phyloP scores from a whole-genome alignment of 2,329 filamentous ascomycete genomes.

The Pestalotiopsis sp. region DNA sequence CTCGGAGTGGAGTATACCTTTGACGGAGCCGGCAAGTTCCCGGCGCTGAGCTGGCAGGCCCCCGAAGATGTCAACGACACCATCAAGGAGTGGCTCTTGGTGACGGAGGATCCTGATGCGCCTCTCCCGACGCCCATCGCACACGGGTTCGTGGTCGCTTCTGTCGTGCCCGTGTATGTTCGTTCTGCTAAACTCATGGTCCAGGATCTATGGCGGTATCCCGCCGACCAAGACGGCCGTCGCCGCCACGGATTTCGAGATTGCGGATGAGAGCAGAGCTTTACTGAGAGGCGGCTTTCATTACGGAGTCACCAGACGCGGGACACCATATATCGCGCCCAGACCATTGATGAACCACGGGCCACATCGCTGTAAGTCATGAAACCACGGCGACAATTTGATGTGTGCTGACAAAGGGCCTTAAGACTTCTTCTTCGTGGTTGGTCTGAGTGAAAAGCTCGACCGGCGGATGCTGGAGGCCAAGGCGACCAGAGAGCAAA shows the following conservation, averaged over 20 bases:
- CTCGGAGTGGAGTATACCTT: conserved; percentile 40
- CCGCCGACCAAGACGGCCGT: conserved; percentile 35
- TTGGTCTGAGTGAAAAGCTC: conserved; percentile 48
- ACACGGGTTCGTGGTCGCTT: conserved; percentile 41
- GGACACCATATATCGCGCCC: conserved; percentile 46
- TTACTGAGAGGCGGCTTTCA: conserved; percentile 47
- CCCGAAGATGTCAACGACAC: conserved; percentile 26
- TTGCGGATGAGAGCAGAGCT: conserved; percentile 28
- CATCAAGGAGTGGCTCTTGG: conserved; percentile 48
- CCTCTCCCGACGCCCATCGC: conserved; percentile 46
- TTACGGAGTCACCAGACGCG: conserved; percentile 44
- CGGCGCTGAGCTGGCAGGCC: conserved; percentile 42
- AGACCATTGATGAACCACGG: conserved; percentile 52
- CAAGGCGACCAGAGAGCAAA: conserved; percentile 43
- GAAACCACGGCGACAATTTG: neutral
- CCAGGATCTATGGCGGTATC: conserved; percentile 43
- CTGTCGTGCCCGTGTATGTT: neutral
- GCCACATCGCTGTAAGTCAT: conserved; percentile 47
- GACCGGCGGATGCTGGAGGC: conserved; percentile 38
- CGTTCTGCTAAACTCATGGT: neutral
- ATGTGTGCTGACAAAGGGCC: neutral
- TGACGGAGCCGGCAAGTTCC: conserved; percentile 42
- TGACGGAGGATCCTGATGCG: conserved; percentile 50
- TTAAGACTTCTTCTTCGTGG: conserved; percentile 50
- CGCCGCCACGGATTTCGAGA: conserved; percentile 39